Evolutionary conservation across 495 filamentous ascomycete genomes (phyloP).

Genomic region (Gamarada debralockiae): DNA sequence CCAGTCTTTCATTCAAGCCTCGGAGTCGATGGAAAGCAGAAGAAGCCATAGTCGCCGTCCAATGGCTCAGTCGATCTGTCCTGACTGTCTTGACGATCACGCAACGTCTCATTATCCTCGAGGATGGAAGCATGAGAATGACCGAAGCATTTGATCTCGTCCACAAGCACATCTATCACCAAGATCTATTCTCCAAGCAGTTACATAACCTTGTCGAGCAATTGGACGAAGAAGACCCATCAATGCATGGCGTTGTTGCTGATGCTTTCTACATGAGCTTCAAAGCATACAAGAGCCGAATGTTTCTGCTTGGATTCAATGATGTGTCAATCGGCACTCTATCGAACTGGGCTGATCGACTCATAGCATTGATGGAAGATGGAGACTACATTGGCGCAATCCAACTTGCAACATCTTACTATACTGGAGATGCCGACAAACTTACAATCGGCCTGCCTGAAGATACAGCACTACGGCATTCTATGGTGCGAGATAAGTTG

Average conservation of each 20-base stretch:
- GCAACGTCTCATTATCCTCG: conserved; percentile 86
- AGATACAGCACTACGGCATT: conserved; percentile 69
- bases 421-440: conserved; percentile 82
- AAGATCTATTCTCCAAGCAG: conserved; percentile 81
- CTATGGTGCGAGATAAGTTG: conserved; percentile 81
- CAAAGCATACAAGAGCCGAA: conserved; percentile 86
- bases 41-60: conserved; percentile 92
- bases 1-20: conserved; percentile 72
- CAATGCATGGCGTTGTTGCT: conserved; percentile 93
- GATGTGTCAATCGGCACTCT: conserved; percentile 85
- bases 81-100: conserved; percentile 88
- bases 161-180: conserved; percentile 87
- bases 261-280: conserved; percentile 99
- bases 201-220: conserved; percentile 81
- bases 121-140: conserved; percentile 81
- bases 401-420: conserved; percentile 84
- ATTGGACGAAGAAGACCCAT: conserved; percentile 78
- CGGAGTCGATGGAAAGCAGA: conserved; percentile 90
- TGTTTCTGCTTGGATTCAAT: conserved; percentile 87
- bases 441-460: conserved; percentile 91
- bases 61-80: conserved; percentile 95
- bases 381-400: conserved; percentile 93
- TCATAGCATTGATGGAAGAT: conserved; percentile 93
- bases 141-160: conserved; percentile 93
- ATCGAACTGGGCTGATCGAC: conserved; percentile 97